phyloP scores from a whole-genome alignment of 768 basidiomycete genomes.

The Suillus alpinus region DNA sequence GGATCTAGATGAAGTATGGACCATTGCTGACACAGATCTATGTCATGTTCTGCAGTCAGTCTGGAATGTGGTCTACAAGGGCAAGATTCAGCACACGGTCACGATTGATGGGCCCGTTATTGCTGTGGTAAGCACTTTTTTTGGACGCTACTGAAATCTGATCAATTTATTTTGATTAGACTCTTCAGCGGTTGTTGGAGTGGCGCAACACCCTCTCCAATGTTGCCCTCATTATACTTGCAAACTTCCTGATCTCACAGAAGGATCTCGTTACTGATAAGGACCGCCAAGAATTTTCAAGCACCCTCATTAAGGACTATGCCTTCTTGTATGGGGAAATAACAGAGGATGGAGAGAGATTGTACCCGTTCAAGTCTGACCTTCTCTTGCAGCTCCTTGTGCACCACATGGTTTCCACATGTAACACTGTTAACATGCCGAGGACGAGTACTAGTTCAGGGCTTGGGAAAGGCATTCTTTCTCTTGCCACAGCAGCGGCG shows the following conservation, averaged over 20 bases:
- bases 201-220: background rate
- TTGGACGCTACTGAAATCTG: background rate
- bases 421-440: background rate
- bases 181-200: background rate
- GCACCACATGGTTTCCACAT: background rate
- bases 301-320: background rate
- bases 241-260: background rate
- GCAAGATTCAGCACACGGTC: conserved; percentile 6
- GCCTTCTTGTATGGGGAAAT: background rate
- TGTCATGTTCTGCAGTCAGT: conserved; percentile 6
- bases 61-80: conserved; percentile 7
- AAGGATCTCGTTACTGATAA: background rate
- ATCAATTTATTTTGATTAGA: background rate
- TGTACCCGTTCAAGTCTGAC: background rate
- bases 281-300: background rate
- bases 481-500: background rate
- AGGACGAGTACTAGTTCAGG: background rate
- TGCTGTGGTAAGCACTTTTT: background rate
- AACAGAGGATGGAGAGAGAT: background rate
- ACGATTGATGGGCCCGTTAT: background rate
- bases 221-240: background rate
- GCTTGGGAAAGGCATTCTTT: background rate
- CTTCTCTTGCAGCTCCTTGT: background rate
- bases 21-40: conserved; percentile 1
- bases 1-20: background rate